Conservation (phyloP, 192 early-diverging fungal species). For the Entomortierella chlamydospora region DNA sequence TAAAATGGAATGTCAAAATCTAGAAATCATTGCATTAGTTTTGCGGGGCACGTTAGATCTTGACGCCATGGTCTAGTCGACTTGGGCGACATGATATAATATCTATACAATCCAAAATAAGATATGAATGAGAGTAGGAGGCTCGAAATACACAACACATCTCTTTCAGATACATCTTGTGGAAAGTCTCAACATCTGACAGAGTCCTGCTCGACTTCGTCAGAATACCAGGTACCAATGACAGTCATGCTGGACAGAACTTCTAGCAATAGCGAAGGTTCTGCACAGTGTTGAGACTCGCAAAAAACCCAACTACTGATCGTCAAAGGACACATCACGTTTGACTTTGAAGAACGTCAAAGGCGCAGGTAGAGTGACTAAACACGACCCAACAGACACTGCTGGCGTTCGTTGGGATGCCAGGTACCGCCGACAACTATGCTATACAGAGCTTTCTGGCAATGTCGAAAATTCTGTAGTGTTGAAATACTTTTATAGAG, state of each 20-base stretch:
- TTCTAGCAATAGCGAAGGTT: conserved; percentile 41
- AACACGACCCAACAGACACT: conserved; percentile 40
- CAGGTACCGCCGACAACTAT: conserved; percentile 27
- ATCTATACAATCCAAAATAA: no score
- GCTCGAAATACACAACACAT: no score
- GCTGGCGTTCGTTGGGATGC: conserved; percentile 33
- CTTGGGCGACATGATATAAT: no score
- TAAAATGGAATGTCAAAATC: no score
- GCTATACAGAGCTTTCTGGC: conserved; percentile 37
- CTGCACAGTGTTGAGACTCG: conserved; percentile 37
- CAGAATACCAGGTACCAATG: conserved; percentile 44
- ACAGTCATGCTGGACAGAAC: conserved; percentile 32
- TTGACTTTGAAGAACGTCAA: conserved; percentile 25
- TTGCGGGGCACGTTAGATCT: no score
- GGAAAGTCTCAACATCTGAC: conserved; percentile 45
- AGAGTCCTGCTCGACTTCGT: conserved; percentile 35
- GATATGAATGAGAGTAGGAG: no score
- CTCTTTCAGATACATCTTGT: no score
- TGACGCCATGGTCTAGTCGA: no score
- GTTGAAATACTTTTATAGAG: conserved; percentile 14
- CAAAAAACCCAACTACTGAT: conserved; percentile 31
- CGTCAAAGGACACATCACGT: conserved; percentile 46
- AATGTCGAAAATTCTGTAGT: conserved; percentile 30
- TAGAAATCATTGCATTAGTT: no score
- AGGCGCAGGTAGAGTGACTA: conserved; percentile 41